Percentiles rank a stretch among this genome's conserved stretches.
Conservation (phyloP, 805 yeast genomes). For the Grigorovia jiainica region DNA sequence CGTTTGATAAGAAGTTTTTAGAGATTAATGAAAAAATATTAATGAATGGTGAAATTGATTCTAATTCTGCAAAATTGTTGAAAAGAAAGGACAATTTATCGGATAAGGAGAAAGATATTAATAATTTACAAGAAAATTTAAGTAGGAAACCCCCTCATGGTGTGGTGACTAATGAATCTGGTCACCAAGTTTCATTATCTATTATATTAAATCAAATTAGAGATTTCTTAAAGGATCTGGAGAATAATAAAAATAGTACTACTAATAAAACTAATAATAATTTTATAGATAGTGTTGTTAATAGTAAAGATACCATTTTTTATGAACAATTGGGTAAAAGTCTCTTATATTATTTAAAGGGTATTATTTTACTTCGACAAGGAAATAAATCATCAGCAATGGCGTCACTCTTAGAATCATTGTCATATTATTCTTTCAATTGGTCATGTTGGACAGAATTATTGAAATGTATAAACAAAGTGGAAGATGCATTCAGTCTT, state of each 20-base stretch:
- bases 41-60: conserved; percentile 23
- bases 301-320: not conserved
- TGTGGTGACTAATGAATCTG: conserved; percentile 10
- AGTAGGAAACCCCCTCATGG: not conserved
- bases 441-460: conserved; percentile 94
- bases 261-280: no score
- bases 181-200: conserved; percentile 21
- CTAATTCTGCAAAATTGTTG: conserved; percentile 2
- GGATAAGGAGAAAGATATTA: not conserved
- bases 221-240: conserved; percentile 4
- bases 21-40: conserved; percentile 66
- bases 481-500: conserved; percentile 47
- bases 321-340: conserved; percentile 30
- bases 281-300: no score
- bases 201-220: conserved; percentile 36
- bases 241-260: not conserved
- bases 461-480: conserved; percentile 45
- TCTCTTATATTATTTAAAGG: conserved; percentile 62
- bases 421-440: conserved; percentile 66
- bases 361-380: conserved; percentile 51
- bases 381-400: conserved; percentile 56
- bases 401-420: conserved; percentile 47
- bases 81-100: not conserved
- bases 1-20: conserved; percentile 68
- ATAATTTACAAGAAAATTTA: not conserved